Conservation (phyloP, 139 green algal species). For the Picochlorum sp. region DNA sequence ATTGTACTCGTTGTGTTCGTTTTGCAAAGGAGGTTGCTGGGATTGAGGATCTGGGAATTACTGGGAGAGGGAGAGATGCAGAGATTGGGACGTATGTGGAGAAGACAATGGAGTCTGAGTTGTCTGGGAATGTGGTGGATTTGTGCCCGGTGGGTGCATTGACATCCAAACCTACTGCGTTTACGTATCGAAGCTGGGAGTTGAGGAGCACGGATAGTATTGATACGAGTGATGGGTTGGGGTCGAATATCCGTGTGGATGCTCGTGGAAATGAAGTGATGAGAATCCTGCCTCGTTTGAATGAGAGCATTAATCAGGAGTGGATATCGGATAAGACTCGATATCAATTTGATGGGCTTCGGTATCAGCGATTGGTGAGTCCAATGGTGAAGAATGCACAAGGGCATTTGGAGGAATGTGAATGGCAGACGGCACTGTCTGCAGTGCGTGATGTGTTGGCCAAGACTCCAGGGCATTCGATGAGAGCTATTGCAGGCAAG, state of each 20-base stretch:
- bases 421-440: constrained; percentile 69
- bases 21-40: constrained; percentile 92
- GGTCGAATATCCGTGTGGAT: constrained; percentile 84
- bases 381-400: constrained; percentile 58
- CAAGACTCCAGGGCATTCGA: constrained; percentile 45
- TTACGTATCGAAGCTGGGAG: constrained; percentile 96
- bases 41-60: constrained; percentile 90
- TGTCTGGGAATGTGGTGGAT: constrained; percentile 97
- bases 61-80: constrained; percentile 69
- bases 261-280: constrained; percentile 83
- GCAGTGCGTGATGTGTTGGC: constrained; percentile 42
- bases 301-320: constrained; percentile 98
- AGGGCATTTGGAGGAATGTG: constrained; percentile 45
- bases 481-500: constrained; percentile 80
- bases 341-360: constrained; percentile 95
- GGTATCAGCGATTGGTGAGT: constrained; percentile 80
- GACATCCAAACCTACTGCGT: constrained; percentile 93
- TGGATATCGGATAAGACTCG: constrained; percentile 95
- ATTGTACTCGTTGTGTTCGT: constrained; percentile 93
- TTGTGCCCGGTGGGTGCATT: constrained; percentile 96
- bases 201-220: constrained; percentile 88
- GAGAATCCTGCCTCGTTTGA: constrained; percentile 85
- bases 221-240: constrained; percentile 86
- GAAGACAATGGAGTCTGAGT: constrained; percentile 80
- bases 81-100: constrained; percentile 97